Percentiles rank a stretch among this genome's conserved stretches.
Conservation (phyloP, 352 stramenopile genomes). For the Phytophthora cryptogea region DNA sequence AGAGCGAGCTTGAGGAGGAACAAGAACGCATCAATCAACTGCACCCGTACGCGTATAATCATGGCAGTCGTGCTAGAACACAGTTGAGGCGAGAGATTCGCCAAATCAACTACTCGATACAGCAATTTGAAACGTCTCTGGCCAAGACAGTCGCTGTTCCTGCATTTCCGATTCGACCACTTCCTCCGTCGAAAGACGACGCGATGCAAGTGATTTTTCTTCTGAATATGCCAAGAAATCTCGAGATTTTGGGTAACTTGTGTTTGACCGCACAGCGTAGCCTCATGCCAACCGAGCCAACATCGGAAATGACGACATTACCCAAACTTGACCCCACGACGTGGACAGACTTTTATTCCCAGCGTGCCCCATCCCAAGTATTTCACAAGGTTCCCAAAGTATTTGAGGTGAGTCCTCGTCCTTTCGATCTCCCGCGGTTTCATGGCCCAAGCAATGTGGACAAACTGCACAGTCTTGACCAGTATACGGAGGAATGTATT, state of each 20-base stretch:
- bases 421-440: conserved; percentile 22
- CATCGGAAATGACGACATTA: conserved; percentile 11
- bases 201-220: conserved; percentile 52
- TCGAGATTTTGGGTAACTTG: conserved; percentile 46
- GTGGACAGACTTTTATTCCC: conserved; percentile 31
- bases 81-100: conserved; percentile 3
- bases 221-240: conserved; percentile 37
- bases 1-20: neutral
- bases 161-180: conserved; percentile 31
- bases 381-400: conserved; percentile 5
- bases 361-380: conserved; percentile 4
- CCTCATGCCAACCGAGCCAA: conserved; percentile 19
- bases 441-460: conserved; percentile 4
- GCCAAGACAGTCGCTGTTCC: conserved; percentile 25
- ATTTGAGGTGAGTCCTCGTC: conserved; percentile 19
- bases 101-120: neutral
- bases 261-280: conserved; percentile 41
- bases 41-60: conserved; percentile 10
- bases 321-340: conserved; percentile 6
- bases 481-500: conserved; percentile 35
- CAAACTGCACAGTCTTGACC: conserved; percentile 12
- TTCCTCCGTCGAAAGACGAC: conserved; percentile 29
- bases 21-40: too few relatives aligned
- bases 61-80: conserved; percentile 6
- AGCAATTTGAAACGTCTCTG: conserved; percentile 4